phyloP scores from a whole-genome alignment of 1,284 basidiomycete species.

The Apiotrichum sp. region DNA sequence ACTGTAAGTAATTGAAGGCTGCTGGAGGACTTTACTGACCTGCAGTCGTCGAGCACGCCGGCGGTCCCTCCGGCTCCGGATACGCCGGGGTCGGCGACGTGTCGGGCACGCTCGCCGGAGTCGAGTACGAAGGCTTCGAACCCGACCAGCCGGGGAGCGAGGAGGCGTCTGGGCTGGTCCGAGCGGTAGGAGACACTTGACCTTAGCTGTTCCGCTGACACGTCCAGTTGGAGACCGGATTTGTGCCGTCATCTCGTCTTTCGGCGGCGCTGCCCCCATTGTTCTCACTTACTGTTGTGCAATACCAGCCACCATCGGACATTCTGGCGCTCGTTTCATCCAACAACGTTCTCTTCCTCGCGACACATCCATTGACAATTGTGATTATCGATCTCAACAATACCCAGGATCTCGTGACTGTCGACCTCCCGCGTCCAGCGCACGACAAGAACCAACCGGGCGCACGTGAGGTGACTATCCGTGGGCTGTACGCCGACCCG shows the following conservation, averaged over 20 bases:
- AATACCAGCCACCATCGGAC: slow-evolving; percentile 76
- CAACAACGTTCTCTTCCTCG: slow-evolving; percentile 81
- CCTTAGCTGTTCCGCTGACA: slow-evolving; percentile 13
- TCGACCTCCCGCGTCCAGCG: slow-evolving; percentile 58
- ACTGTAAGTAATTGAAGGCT: slow-evolving; percentile 63
- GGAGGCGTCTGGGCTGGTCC: slow-evolving; percentile 26
- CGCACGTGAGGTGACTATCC: slow-evolving; percentile 47
- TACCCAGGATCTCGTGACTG: slow-evolving; percentile 69
- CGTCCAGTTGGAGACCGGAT: slow-evolving; percentile 47
- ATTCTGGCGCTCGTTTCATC: slow-evolving; percentile 72
- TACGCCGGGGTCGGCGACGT: not conserved
- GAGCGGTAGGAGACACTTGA: slow-evolving; percentile 37
- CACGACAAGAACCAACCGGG: slow-evolving; percentile 51
- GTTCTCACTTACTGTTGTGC: slow-evolving; percentile 78
- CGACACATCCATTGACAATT: slow-evolving; percentile 65
- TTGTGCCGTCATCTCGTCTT: slow-evolving; percentile 39
- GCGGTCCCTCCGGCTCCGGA: slow-evolving; percentile 48
- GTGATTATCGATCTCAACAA: slow-evolving; percentile 78
- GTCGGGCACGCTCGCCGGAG: slow-evolving; percentile 50
- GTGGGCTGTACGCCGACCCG: slow-evolving; percentile 83
- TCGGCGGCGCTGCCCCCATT: slow-evolving; percentile 54
- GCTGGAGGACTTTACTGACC: not conserved
- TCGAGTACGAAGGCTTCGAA: slow-evolving; percentile 84
- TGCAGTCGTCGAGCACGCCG: slow-evolving; percentile 76
- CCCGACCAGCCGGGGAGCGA: slow-evolving; percentile 48